These are phyloP conservation scores for Backusella circina DNA, from an alignment of 192 early-diverging fungal genomes.

Conservation along the genomic window DNA sequence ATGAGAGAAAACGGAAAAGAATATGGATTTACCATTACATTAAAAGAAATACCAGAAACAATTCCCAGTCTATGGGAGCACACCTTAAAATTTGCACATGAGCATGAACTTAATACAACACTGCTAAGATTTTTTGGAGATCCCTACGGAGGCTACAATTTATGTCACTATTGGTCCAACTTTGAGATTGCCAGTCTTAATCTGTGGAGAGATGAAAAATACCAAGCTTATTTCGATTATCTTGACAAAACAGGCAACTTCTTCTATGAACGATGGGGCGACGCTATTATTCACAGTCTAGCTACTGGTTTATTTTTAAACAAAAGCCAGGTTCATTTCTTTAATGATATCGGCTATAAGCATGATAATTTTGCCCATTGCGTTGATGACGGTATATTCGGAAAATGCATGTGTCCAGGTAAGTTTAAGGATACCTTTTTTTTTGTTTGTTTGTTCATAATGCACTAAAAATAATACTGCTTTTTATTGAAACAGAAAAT, in stretches of 20 bases:
- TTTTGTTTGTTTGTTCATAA: not conserved
- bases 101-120: slow-evolving; percentile 28
- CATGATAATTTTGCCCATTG: slow-evolving; percentile 60
- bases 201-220: slow-evolving; percentile 62
- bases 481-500: slow-evolving; percentile 3
- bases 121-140: slow-evolving; percentile 44
- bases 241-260: slow-evolving; percentile 78
- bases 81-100: slow-evolving; percentile 44
- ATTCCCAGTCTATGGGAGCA: slow-evolving; percentile 63
- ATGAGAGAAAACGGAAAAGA: slow-evolving; percentile 64
- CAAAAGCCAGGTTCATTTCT: slow-evolving; percentile 63
- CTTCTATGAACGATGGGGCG: slow-evolving; percentile 82
- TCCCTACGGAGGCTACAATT: slow-evolving; percentile 50
- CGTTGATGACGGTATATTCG: slow-evolving; percentile 41
- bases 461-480: not conserved
- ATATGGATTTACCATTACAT: slow-evolving; percentile 63
- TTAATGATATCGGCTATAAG: slow-evolving; percentile 66
- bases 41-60: slow-evolving; percentile 54
- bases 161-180: slow-evolving; percentile 76
- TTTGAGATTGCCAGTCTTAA: slow-evolving; percentile 75
- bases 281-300: slow-evolving; percentile 69
- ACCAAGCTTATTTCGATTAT: slow-evolving; percentile 61
- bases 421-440: not conserved
- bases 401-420: slow-evolving; percentile 28
- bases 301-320: slow-evolving; percentile 53